Conservation (phyloP, 2,329 filamentous ascomycete species). For the Pseudocercospora crystallina region DNA sequence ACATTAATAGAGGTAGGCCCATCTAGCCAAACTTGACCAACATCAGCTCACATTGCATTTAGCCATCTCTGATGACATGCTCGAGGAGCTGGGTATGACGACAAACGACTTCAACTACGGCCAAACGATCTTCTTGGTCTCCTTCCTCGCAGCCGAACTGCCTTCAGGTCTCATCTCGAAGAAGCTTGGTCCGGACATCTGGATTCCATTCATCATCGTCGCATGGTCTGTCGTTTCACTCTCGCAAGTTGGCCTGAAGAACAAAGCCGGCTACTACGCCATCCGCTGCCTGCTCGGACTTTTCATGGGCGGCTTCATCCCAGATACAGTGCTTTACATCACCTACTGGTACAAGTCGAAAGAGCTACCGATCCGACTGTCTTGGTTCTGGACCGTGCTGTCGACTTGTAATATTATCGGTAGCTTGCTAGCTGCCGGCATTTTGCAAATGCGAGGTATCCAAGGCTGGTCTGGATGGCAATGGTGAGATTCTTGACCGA, state of each 20-base stretch:
- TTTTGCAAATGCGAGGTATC: slow-evolving; percentile 45
- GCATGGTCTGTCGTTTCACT: slow-evolving; percentile 45
- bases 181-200: slow-evolving; percentile 46
- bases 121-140: slow-evolving; percentile 29
- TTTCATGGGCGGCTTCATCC: slow-evolving; percentile 38
- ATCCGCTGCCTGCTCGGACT: slow-evolving; percentile 41
- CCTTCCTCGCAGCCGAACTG: slow-evolving; percentile 40
- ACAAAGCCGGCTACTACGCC: slow-evolving; percentile 37
- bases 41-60: slow-evolving; percentile 37
- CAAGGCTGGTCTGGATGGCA: slow-evolving; percentile 24
- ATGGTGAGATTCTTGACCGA: slow-evolving; percentile 1
- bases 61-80: slow-evolving; percentile 30
- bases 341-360: slow-evolving; percentile 32
- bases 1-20: slow-evolving; percentile 26
- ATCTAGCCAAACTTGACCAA: slow-evolving; percentile 40
- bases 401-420: slow-evolving; percentile 33
- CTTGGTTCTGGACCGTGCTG: slow-evolving; percentile 43
- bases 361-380: slow-evolving; percentile 44
- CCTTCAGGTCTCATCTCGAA: slow-evolving; percentile 51
- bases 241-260: slow-evolving; percentile 29
- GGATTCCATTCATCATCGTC: slow-evolving; percentile 44
- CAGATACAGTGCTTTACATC: slow-evolving; percentile 52
- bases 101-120: slow-evolving; percentile 36
- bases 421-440: slow-evolving; percentile 54
- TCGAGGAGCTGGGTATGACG: slow-evolving; percentile 27